Base-by-base conservation (phyloP, 2,329 filamentous ascomycete species). In the Phaeosphaeriaceae sp. region DNA sequence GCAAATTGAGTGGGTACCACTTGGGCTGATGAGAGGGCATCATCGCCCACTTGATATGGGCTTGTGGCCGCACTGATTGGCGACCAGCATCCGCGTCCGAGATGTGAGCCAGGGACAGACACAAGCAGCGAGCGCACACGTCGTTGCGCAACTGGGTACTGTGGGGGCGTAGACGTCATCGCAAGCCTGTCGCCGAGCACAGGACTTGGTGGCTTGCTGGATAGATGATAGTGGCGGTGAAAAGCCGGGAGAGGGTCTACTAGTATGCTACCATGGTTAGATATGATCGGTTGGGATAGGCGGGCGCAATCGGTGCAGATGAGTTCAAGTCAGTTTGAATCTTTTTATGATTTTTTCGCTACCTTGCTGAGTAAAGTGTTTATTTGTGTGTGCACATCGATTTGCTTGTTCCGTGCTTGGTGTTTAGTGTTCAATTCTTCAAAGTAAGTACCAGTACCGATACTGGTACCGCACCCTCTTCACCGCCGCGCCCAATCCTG, bases 401-500 rank as follows among this genome's bases (percentile, higher is more conserved):
- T 36, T 18, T 36, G 34, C n/a, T 15, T 37, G 16, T 37, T 6
- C 16, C 15, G 7, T 33, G 30, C 17, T 36, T 7, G 17, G 16
- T 20, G n/a, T 20, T 20, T 18, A 8, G 13, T 36, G 33, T 17
- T 6, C 15, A 18, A 12, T 21, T 15, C 18, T 12, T 12, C 9
- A 4, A 16, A 8, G 13, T 11, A 17, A 17, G 17, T 18, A 37
- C 50, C 52, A 53, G 58, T 55, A 58, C 55, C 55, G 41, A 39
- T 42, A 42, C 46, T 33, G 52, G 56, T 50, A 61, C 59, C 57
- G 61, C 48, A 48, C 57, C 42, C 3, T 13, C 30, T 56, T 63
- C 62, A 65, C 62, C 62, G 61, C 63, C 61, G 58, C 59, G 53
- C 58, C 56, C 48, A 30, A 39, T 43, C 48, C 58, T 53, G 54